Conservation (phyloP, 208 protist species). For the Leishmania arabica region DNA sequence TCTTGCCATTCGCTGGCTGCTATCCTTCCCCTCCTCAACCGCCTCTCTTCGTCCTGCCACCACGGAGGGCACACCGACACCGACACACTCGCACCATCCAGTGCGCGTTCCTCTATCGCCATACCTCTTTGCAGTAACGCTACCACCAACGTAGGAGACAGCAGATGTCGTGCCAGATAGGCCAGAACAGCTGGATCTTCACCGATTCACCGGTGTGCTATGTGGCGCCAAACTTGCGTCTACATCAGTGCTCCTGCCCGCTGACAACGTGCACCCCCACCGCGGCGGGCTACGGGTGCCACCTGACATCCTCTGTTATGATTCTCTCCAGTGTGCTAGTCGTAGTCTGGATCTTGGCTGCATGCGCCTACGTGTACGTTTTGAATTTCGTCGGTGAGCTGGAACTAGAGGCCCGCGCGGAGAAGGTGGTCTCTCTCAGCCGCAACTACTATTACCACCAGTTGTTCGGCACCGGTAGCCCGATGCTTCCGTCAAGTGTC, state of each 20-base stretch:
- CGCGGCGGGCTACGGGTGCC: conserved; percentile 45
- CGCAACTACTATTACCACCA: conserved; percentile 79
- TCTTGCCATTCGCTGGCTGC: background rate
- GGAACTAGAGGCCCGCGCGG: conserved; percentile 38
- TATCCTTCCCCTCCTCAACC: background rate
- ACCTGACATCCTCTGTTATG: conserved; percentile 61
- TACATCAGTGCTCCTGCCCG: conserved; percentile 79
- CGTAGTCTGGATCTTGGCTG: conserved; percentile 62
- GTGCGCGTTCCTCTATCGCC: background rate
- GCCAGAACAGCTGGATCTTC: conserved; percentile 59
- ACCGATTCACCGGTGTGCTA: conserved; percentile 82
- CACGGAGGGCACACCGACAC: background rate
- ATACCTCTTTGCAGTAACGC: background rate
- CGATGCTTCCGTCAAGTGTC: conserved; percentile 14
- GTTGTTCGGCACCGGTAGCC: conserved; percentile 56
- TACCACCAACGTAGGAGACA: background rate
- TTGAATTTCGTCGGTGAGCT: conserved; percentile 47
- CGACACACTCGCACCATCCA: background rate
- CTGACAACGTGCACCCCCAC: conserved; percentile 63
- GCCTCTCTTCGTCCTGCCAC: background rate
- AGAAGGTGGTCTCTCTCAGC: conserved; percentile 30
- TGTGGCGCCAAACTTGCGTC: conserved; percentile 50
- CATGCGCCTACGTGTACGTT: conserved; percentile 70
- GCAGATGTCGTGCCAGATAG: conserved; percentile 46
- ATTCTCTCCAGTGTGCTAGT: conserved; percentile 62